Base-by-base conservation (phyloP, 352 stramenopile species). In the Globisporangium irregulare region DNA sequence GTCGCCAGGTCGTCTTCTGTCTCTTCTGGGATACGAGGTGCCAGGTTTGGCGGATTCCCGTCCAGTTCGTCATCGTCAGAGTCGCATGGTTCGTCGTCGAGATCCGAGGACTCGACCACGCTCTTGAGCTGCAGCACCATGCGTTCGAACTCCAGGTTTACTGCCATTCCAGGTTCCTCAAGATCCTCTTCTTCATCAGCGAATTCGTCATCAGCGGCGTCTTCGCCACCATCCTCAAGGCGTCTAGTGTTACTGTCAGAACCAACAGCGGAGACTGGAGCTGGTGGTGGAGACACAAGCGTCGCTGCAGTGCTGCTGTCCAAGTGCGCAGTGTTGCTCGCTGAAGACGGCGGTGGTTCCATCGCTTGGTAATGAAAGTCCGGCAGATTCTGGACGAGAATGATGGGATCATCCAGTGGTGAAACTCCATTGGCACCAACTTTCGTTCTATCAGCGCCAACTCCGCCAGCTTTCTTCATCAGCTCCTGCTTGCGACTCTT, bases 71-170 rank as follows among this genome's bases (percentile, higher is more conserved):
- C 67, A 14, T 87, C 76, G 20, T 79, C 73, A 20, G 59, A 72
- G 15, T 73, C 59, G 22, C 56, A 58, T 1, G 72, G 59, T 2
- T 69, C 72, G 32, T 71, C 41, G 27, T 67, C 53, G 27, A 71
- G 59, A 34, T 56, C 38, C 7, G 66, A 66, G 15, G 27, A 64
- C 54, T 90, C 80, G 22, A 93, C 73, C 22, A 83, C 79, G 59
- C 81, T 86, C 67, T 91, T 86, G 0, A 93, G 67, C 59, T 92
- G 85, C 8, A 93, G 69, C 10, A 93, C 72, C 85, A 93, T 93
- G 20, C 83, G 83, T 66, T 91, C 79, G 38, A 89, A 92, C 67
- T 93, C 85, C 20, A 93, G 67, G 55, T 85, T 89, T 3, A 69
- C 72, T 27, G 66, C 59, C 38, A 46, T 36, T 55, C 14, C 69